These are phyloP conservation scores for Saccharum spontaneum DNA, from an alignment of 176 grass and related monocot species.

Conservation along the genomic window DNA sequence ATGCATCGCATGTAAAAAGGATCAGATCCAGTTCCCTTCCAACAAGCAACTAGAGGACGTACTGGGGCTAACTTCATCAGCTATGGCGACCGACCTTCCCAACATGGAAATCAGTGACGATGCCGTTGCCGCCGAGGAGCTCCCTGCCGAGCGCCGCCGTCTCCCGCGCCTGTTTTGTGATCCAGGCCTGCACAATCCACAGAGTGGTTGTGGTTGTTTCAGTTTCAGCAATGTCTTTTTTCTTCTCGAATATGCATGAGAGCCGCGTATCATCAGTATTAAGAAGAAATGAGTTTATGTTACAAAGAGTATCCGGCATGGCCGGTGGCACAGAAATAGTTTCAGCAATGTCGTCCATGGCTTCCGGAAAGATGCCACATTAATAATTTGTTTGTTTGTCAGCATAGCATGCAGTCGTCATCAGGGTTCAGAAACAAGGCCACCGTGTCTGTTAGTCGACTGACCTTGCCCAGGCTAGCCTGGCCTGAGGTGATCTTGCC, in stretches of 20 bases:
- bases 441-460: no score
- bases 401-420: no score
- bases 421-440: no score
- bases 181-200: slow-evolving; percentile 51
- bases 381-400: no score
- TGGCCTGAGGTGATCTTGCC: slow-evolving; percentile 52
- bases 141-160: slow-evolving; percentile 56
- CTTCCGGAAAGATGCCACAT: no score
- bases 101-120: slow-evolving; percentile 67
- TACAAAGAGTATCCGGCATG: no score
- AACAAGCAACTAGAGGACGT: background rate
- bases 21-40: background rate
- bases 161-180: slow-evolving; percentile 52
- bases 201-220: background rate
- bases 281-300: no score
- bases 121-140: slow-evolving; percentile 66
- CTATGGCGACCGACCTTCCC: slow-evolving; percentile 6
- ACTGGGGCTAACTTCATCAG: background rate
- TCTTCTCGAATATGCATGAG: no score
- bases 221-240: no score
- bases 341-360: no score
- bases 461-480: slow-evolving; percentile 47
- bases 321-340: no score
- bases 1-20: background rate
- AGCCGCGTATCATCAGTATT: no score